phyloP scores from a whole-genome alignment of 352 stramenopile genomes.

The Globisporangium mamillatum region DNA sequence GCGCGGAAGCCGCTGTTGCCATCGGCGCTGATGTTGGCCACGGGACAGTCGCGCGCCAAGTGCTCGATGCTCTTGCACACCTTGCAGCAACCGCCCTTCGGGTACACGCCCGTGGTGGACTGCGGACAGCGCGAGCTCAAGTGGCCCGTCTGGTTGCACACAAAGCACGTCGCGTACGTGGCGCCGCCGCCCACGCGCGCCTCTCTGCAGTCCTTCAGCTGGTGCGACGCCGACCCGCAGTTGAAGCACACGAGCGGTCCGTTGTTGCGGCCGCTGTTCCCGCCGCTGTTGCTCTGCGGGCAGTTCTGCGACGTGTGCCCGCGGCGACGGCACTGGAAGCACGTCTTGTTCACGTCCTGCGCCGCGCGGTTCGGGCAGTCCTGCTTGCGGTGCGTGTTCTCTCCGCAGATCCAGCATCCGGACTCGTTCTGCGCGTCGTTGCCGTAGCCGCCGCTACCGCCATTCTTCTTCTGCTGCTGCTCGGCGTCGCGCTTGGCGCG shows the following conservation, averaged over 20 bases:
- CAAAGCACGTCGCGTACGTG: constrained; percentile 83
- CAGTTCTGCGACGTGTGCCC: constrained; percentile 85
- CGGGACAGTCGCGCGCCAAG: constrained; percentile 80
- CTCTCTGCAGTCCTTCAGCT: constrained; percentile 67
- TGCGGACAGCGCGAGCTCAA: constrained; percentile 84
- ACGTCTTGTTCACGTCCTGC: constrained; percentile 75
- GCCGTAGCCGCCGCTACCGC: constrained; percentile 8
- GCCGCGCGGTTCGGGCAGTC: constrained; percentile 66
- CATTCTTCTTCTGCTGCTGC: constrained; percentile 26
- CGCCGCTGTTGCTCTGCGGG: constrained; percentile 35
- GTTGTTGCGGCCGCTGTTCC: constrained; percentile 22
- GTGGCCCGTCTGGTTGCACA: constrained; percentile 85
- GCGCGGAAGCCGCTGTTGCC: constrained; percentile 46
- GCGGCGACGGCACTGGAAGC: constrained; percentile 79
- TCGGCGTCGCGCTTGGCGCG: constrained; percentile 62
- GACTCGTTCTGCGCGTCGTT: constrained; percentile 15
- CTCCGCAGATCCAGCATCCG: constrained; percentile 77
- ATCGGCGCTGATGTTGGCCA: constrained; percentile 63
- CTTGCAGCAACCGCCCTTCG: constrained; percentile 88
- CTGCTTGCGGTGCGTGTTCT: constrained; percentile 70
- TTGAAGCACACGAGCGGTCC: constrained; percentile 81
- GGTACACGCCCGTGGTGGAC: constrained; percentile 87
- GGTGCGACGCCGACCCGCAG: constrained; percentile 72
- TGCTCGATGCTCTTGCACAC: constrained; percentile 82
- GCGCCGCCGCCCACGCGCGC: constrained; percentile 61